These are phyloP conservation scores for Ambrosiella cleistominuta DNA, from an alignment of 2,329 filamentous ascomycete species.

Conservation along the genomic window DNA sequence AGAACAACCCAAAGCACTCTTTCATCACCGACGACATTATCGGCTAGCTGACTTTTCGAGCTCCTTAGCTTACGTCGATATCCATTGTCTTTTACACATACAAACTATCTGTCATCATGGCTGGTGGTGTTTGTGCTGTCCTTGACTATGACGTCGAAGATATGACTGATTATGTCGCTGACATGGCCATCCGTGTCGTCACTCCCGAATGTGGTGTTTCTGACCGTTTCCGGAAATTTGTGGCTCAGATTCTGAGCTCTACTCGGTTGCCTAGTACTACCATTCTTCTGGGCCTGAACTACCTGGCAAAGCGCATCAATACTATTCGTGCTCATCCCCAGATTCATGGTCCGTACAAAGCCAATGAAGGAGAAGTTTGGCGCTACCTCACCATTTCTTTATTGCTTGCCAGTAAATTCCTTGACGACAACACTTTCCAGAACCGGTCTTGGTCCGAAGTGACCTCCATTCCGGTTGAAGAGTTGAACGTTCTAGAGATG, in stretches of 20 bases:
- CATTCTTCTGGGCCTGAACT: conserved; percentile 78
- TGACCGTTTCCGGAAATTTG: conserved; percentile 74
- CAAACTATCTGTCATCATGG: conserved; percentile 24
- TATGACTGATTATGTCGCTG: conserved; percentile 89
- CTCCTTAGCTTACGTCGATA: no score
- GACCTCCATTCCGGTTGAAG: conserved; percentile 67
- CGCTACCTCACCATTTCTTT: conserved; percentile 72
- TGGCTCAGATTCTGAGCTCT: conserved; percentile 75
- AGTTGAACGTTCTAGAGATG: conserved; percentile 71
- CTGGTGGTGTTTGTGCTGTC: conserved; percentile 78
- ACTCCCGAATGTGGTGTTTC: conserved; percentile 38
- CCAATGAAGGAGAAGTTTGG: conserved; percentile 59
- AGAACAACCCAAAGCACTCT: background rate
- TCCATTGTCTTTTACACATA: background rate
- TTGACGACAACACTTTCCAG: conserved; percentile 95
- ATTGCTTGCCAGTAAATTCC: conserved; percentile 81
- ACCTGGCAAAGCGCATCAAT: conserved; percentile 68
- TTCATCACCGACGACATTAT: background rate
- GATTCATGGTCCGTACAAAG: conserved; percentile 31
- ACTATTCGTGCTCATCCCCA: conserved; percentile 37
- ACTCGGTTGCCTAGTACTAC: conserved; percentile 81
- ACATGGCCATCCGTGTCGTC: conserved; percentile 54
- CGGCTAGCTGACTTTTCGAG: no score
- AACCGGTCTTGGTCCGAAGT: conserved; percentile 95
- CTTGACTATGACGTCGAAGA: conserved; percentile 93